A percentile compares a stretch with the other conserved stretches of the same genome.
Evolutionary conservation across 2,329 filamentous ascomycete genomes (phyloP).

Genomic region (Endoconidiophora laricicola): DNA sequence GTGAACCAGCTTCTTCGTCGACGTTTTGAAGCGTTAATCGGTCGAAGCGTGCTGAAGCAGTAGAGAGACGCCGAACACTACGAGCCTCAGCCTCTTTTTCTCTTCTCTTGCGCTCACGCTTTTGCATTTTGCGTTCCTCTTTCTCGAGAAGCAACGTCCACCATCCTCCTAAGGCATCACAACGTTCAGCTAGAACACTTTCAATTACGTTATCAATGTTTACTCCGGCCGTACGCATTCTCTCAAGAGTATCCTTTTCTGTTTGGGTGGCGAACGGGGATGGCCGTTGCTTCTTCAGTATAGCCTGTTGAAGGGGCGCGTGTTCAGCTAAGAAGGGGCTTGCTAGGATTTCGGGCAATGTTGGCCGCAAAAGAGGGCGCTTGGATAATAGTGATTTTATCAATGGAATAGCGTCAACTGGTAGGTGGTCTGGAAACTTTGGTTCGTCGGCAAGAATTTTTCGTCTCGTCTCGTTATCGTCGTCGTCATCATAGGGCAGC

Average conservation of each 20-base stretch:
- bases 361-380: slow-evolving; percentile 66
- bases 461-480: slow-evolving; percentile 70
- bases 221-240: slow-evolving; percentile 86
- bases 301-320: slow-evolving; percentile 75
- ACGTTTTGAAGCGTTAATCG: slow-evolving; percentile 64
- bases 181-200: slow-evolving; percentile 77
- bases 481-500: slow-evolving; percentile 90
- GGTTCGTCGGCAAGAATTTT: slow-evolving; percentile 78
- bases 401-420: slow-evolving; percentile 59
- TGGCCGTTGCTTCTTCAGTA: slow-evolving; percentile 65
- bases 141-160: slow-evolving; percentile 92
- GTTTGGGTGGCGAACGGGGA: slow-evolving; percentile 70
- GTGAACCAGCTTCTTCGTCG: slow-evolving; percentile 45
- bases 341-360: slow-evolving; percentile 67
- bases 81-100: slow-evolving; percentile 72
- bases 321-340: slow-evolving; percentile 80
- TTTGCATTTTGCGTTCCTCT: slow-evolving; percentile 69
- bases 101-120: slow-evolving; percentile 66
- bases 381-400: slow-evolving; percentile 76
- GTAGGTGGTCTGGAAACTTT: slow-evolving; percentile 64
- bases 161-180: slow-evolving; percentile 84
- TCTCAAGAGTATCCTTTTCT: slow-evolving; percentile 79
- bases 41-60: slow-evolving; percentile 74
- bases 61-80: slow-evolving; percentile 66
- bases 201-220: slow-evolving; percentile 91